A percentile compares a stretch with the other conserved stretches of the same genome.
phyloP scores from a whole-genome alignment of 2,329 filamentous ascomycete species.

The Talaromyces albobiverticillius region DNA sequence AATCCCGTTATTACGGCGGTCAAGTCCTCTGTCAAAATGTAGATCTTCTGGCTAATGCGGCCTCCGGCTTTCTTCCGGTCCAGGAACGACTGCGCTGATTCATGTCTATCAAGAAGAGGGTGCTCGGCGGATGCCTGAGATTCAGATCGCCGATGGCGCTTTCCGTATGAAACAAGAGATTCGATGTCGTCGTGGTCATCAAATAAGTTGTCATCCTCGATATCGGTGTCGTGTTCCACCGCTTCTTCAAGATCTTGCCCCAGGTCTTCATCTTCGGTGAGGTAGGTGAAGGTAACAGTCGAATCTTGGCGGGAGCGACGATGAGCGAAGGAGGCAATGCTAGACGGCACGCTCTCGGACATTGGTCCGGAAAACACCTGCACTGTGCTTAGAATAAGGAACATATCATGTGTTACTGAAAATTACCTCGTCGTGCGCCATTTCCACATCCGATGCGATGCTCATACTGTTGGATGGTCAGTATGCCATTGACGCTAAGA shows the following conservation, averaged over 20 bases:
- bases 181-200: constrained; percentile 38
- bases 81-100: constrained; percentile 66
- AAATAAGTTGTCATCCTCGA: constrained; percentile 39
- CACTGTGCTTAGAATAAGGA: constrained; percentile 3
- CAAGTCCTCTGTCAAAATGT: constrained; percentile 89
- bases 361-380: constrained; percentile 85
- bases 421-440: constrained; percentile 89
- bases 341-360: constrained; percentile 93
- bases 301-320: constrained; percentile 78
- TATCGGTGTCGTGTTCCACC: constrained; percentile 43
- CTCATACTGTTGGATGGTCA: constrained; percentile 51
- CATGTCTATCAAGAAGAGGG: constrained; percentile 67
- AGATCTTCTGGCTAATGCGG: constrained; percentile 81
- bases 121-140: constrained; percentile 48
- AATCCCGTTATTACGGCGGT: constrained; percentile 94
- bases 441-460: constrained; percentile 93
- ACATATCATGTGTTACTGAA: constrained; percentile 1
- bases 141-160: constrained; percentile 29
- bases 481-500: background rate
- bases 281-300: constrained; percentile 84
- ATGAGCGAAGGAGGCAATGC: constrained; percentile 86
- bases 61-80: constrained; percentile 61
- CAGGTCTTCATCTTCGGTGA: constrained; percentile 66
- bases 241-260: constrained; percentile 52
- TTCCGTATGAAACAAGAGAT: constrained; percentile 20